A percentile compares a stretch with the other conserved stretches of the same genome.
Evolutionary conservation across 2,329 filamentous ascomycete genomes (phyloP).

Genomic region (Scolecobasidium constrictum): DNA sequence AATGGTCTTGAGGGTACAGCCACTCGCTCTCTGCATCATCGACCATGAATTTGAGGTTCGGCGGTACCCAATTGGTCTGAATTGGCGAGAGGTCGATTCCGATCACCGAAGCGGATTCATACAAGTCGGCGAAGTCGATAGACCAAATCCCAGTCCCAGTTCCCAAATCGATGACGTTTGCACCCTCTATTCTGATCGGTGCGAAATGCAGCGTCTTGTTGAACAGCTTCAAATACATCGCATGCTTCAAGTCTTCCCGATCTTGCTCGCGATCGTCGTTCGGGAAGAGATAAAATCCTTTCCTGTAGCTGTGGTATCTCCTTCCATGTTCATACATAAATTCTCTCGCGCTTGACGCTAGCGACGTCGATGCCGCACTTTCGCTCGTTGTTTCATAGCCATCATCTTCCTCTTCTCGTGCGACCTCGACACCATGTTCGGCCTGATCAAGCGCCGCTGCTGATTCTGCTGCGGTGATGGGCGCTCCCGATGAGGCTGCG

Average conservation of each 20-base stretch:
- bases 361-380: constrained; percentile 6
- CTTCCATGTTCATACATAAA: constrained; percentile 10
- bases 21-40: constrained; percentile 20
- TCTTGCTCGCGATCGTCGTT: constrained; percentile 10
- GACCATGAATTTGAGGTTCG: constrained; percentile 30
- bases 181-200: constrained; percentile 17
- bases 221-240: constrained; percentile 15
- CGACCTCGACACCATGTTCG: constrained; percentile 7
- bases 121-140: constrained; percentile 31
- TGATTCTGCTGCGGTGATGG: constrained; percentile 4
- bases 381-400: constrained; percentile 4
- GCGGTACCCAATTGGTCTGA: constrained; percentile 32
- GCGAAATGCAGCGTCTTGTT: constrained; percentile 27
- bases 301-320: constrained; percentile 8
- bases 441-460: constrained; percentile 6
- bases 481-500: neutral
- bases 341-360: constrained; percentile 7
- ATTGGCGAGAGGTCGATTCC: constrained; percentile 31
- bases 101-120: constrained; percentile 22
- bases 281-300: constrained; percentile 6
- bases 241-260: constrained; percentile 7
- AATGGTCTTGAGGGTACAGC: constrained; percentile 26
- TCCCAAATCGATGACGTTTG: neutral
- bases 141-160: constrained; percentile 19
- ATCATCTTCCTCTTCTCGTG: constrained; percentile 2